Base-by-base conservation (phyloP, 768 basidiomycete genomes). In the Suillus tomentosus region DNA sequence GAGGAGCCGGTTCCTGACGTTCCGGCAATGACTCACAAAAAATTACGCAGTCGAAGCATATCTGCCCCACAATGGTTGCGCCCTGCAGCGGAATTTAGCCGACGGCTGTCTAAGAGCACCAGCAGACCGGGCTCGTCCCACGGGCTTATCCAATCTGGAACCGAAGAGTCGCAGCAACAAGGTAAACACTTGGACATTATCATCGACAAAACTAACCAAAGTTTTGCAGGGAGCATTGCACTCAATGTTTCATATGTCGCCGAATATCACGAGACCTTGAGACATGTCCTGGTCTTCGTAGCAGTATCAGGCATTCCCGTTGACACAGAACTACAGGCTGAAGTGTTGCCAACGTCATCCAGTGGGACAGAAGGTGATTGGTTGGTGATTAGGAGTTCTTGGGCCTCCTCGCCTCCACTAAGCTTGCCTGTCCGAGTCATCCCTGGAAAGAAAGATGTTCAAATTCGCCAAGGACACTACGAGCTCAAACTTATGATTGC, bases 251-350 rank as follows among this genome's bases (percentile, higher is more conserved):
- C 79, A 17, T 88, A 84, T 66, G 77, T 89, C 34, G 85, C 86
- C 1, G 96, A 97, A 75, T 85, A 93, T 70, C 94, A 96, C 71
- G 92, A 95, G 72, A 92, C 87, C 63, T 84, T 98, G 5, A 87
- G 88, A 27, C 89, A 90, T 57, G 82, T 96, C 37, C 79, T 94
- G 42, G 84, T 94, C 27, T 91, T 94, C 72, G 79, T 95, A 60
- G 84, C 84, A 24, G 78, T 87, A 39, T 80, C 80, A 2, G 84
- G 85, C 3, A 71, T 79, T 5, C 80, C 78, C 1, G 77, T 83
- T 5, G 82, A 83, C 3, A 74, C 79, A 13, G 84, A 87, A 60
- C 75, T 90, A 24, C 86, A 85, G 69, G 89, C 90, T 0, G 90
- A 92, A 67, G 87, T 92, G 14, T 74, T 87, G 5, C 81, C 84